Base-by-base conservation (phyloP, 305 asterid genomes). In the Fraxinus velutina region DNA sequence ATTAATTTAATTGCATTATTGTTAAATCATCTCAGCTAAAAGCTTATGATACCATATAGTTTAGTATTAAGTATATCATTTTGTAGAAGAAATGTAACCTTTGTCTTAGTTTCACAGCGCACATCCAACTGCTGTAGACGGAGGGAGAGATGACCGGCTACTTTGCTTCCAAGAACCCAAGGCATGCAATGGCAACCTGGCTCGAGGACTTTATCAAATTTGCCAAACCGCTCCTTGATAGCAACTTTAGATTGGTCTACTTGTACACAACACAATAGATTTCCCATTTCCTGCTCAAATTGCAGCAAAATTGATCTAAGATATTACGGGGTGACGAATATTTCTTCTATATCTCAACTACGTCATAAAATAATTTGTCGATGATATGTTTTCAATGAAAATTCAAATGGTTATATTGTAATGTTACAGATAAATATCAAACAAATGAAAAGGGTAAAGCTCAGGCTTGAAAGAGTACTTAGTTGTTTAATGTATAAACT, bases 171-270 rank as follows among this genome's bases (percentile, higher is more conserved):
- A 37, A 79, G 76, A 27, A 79, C 27, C 83, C 83, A 79, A 44
- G 83, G 83, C 50, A 79, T n/a, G 76, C 78, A 79, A 71, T 79
- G 83, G 83, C 83, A 79, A 4, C 83, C 83, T 12, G 83, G 83
- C 78, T 79, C 83, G 2, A 79, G 32, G 15, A 79, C 78, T 47
- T 79, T n/a, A 70, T 29, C 78, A 79, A 79, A 79, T 39, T 71
- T 71, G 27, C 83, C 83, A 50, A 79, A 79, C 30, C 44, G n/a
- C 77, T 79, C 82, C 82, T 79, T 70, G 17, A 79, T 79, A 24
- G 47, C 82, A 70, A 79, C 82, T 1, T 75, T 42, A 10, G 82
- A 79, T 79, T 79, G 82, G 19, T 39, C 82, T 7, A 79, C 82
- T 79, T 79, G 71, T 9, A 79, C 77, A 19, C 82, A 79, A 44